Evolutionary conservation across 1,139 yeast species (phyloP).

Genomic region (Protomyces inundatus): DNA sequence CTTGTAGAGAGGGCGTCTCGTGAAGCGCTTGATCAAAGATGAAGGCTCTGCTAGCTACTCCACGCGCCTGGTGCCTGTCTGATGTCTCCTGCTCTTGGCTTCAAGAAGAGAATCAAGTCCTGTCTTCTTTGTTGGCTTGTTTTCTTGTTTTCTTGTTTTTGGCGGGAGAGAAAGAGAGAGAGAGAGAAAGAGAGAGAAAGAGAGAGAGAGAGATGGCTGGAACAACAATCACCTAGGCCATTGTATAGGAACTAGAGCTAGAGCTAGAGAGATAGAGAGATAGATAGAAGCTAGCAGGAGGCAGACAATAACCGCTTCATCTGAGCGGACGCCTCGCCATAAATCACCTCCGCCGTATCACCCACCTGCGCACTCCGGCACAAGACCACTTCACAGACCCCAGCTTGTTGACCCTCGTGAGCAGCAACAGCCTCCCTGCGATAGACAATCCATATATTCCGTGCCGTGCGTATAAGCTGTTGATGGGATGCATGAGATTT

Average conservation of each 20-base stretch:
- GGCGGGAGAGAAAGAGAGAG: background rate
- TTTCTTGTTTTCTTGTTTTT: background rate
- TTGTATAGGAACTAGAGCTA: too few relatives aligned
- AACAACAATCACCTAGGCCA: background rate
- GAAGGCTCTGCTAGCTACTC: too few relatives aligned
- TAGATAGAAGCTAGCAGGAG: too few relatives aligned
- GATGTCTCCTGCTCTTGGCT: too few relatives aligned
- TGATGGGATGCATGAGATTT: background rate
- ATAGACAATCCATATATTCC: conserved; percentile 9
- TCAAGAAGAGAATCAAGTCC: background rate
- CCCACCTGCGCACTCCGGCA: conserved; percentile 9
- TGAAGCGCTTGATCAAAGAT: too few relatives aligned
- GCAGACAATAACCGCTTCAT: background rate
- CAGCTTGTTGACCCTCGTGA: background rate
- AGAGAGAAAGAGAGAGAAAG: background rate
- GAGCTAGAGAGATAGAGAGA: too few relatives aligned
- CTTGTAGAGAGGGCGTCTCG: too few relatives aligned
- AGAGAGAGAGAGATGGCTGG: background rate
- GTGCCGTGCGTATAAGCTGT: background rate
- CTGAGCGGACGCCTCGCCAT: background rate
- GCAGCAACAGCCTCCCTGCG: background rate
- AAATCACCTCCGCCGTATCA: conserved; percentile 14
- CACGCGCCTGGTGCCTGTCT: too few relatives aligned
- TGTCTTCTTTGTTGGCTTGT: background rate
- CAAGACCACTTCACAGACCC: background rate